These are phyloP conservation scores for Phytophthora multivora DNA, from an alignment of 352 stramenopile genomes.

Conservation along the genomic window DNA sequence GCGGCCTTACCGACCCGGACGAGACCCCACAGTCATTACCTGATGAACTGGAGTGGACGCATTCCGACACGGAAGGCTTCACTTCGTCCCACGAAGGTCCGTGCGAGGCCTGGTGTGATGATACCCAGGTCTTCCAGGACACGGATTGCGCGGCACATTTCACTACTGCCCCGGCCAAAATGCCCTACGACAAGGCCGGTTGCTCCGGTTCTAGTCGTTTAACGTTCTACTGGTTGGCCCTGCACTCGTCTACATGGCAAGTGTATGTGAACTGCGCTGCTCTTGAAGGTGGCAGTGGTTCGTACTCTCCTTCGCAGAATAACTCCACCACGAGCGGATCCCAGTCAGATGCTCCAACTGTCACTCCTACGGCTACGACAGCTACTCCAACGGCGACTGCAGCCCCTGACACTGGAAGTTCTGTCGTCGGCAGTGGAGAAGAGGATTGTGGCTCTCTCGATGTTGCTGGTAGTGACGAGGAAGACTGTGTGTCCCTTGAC, in stretches of 20 bases:
- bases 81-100: slow-evolving; percentile 45
- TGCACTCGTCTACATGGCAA: slow-evolving; percentile 53
- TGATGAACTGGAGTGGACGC: slow-evolving; percentile 40
- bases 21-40: slow-evolving; percentile 33
- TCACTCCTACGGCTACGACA: slow-evolving; percentile 7
- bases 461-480: slow-evolving; percentile 19
- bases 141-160: slow-evolving; percentile 45
- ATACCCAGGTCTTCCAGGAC: slow-evolving; percentile 44
- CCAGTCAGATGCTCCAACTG: slow-evolving; percentile 11
- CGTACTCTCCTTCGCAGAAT: slow-evolving; percentile 11
- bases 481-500: slow-evolving; percentile 23
- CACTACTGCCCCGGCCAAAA: slow-evolving; percentile 30
- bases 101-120: slow-evolving; percentile 56
- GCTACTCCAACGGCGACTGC: slow-evolving; percentile 5
- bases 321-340: slow-evolving; percentile 22
- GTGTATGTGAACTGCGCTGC: slow-evolving; percentile 46
- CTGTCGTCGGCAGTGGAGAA: slow-evolving; percentile 1
- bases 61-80: slow-evolving; percentile 38
- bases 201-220: slow-evolving; percentile 35
- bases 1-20: slow-evolving; percentile 32
- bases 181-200: slow-evolving; percentile 41
- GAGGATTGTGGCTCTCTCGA: slow-evolving; percentile 21
- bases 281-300: slow-evolving; percentile 21
- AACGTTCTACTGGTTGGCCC: slow-evolving; percentile 48
- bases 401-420: slow-evolving; percentile 1